phyloP scores from a whole-genome alignment of 164 flowering plant genomes.

The Houttuynia cordata region DNA sequence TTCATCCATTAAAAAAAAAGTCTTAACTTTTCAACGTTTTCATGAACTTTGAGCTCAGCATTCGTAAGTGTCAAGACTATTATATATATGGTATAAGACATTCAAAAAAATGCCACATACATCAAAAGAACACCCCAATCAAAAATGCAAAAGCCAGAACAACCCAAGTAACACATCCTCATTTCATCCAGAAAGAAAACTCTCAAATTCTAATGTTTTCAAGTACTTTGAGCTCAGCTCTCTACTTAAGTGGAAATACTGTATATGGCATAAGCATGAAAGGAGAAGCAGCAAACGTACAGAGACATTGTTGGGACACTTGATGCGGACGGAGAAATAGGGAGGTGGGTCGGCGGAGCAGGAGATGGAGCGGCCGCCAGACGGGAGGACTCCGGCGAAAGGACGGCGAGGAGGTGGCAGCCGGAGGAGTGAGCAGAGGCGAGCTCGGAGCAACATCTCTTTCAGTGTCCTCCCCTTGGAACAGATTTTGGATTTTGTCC shows the following conservation, averaged over 20 bases:
- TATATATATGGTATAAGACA: background rate
- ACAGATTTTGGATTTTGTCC: background rate
- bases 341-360: background rate
- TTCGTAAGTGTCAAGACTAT: background rate
- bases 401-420: background rate
- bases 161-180: background rate
- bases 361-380: background rate
- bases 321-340: background rate
- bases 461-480: background rate
- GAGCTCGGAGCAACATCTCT: background rate
- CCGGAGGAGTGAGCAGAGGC: background rate
- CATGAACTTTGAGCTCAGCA: background rate
- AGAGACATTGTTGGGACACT: background rate
- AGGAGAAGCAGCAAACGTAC: background rate
- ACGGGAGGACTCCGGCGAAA: background rate
- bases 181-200: background rate
- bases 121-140: background rate
- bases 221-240: background rate
- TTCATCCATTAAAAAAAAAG: too few relatives aligned
- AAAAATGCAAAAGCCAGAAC: background rate
- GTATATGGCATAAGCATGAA: background rate
- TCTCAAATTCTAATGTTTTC: background rate
- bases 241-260: too few relatives aligned
- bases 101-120: background rate
- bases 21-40: too few relatives aligned